Conservation (phyloP, 2,329 filamentous ascomycete genomes). For the Alternaria sp. region DNA sequence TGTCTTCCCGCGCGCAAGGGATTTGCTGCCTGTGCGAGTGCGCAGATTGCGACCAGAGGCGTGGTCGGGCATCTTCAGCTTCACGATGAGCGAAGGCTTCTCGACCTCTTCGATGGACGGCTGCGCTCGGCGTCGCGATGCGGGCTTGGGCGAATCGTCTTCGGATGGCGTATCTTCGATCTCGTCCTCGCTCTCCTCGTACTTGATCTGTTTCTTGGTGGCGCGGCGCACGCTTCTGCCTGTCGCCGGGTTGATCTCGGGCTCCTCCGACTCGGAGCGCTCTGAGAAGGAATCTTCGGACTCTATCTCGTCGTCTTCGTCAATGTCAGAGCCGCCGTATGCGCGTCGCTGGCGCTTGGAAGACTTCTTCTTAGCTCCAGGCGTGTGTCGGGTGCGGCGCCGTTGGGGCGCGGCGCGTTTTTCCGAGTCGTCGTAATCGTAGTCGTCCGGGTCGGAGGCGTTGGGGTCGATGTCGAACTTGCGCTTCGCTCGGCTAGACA, state of each 20-base stretch:
- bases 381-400: slow-evolving; percentile 36
- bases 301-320: slow-evolving; percentile 58
- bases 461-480: slow-evolving; percentile 50
- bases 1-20: slow-evolving; percentile 45
- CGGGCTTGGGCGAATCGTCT: slow-evolving; percentile 31
- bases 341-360: slow-evolving; percentile 44
- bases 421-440: slow-evolving; percentile 45
- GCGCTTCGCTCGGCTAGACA: slow-evolving; percentile 50
- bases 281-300: slow-evolving; percentile 53
- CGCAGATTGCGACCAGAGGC: slow-evolving; percentile 37
- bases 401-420: slow-evolving; percentile 37
- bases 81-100: slow-evolving; percentile 50
- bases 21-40: slow-evolving; percentile 51
- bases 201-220: slow-evolving; percentile 61
- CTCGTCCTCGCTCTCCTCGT: slow-evolving; percentile 62
- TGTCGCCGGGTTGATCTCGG: slow-evolving; percentile 61
- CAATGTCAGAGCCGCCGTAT: slow-evolving; percentile 46
- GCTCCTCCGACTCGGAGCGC: slow-evolving; percentile 52
- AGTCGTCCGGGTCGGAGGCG: slow-evolving; percentile 49
- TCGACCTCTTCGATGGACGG: slow-evolving; percentile 36
- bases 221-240: slow-evolving; percentile 63
- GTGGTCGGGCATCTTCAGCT: slow-evolving; percentile 47
- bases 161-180: slow-evolving; percentile 49
- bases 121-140: slow-evolving; percentile 28
- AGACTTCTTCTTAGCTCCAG: slow-evolving; percentile 37